Percentiles rank a stretch among this genome's conserved stretches.
Evolutionary conservation across 306 rosid genomes (phyloP).

Genomic region (Begonia masoniana): DNA sequence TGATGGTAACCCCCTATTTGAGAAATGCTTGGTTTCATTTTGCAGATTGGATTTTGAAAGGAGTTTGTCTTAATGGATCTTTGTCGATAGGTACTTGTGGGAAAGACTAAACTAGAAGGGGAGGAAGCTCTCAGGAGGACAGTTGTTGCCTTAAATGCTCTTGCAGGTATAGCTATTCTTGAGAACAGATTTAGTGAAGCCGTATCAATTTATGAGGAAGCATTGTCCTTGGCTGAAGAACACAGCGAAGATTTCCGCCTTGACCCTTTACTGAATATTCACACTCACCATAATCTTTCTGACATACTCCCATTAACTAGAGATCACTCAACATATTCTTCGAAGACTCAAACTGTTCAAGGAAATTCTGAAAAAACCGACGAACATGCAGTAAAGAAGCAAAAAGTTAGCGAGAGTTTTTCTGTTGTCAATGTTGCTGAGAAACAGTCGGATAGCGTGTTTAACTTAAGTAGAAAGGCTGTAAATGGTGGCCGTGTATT

Average conservation of each 20-base stretch:
- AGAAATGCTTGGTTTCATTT: no score
- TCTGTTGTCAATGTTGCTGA: slow-evolving; percentile 20
- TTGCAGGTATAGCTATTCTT: slow-evolving; percentile 65
- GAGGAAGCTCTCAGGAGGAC: slow-evolving; percentile 87
- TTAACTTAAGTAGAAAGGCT: slow-evolving; percentile 20
- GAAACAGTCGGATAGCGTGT: slow-evolving; percentile 18
- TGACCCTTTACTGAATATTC: slow-evolving; percentile 79
- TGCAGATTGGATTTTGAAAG: neutral
- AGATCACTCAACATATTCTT: slow-evolving; percentile 19
- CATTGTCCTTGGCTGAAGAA: slow-evolving; percentile 59
- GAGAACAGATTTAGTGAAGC: slow-evolving; percentile 60
- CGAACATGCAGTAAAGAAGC: slow-evolving; percentile 48
- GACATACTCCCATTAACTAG: slow-evolving; percentile 51
- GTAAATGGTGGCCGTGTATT: slow-evolving; percentile 15
- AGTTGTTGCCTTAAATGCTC: slow-evolving; percentile 77
- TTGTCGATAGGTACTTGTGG: slow-evolving; percentile 70
- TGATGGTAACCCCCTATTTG: slow-evolving; percentile 37
- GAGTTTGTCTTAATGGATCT: slow-evolving; percentile 9
- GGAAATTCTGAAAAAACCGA: slow-evolving; percentile 27
- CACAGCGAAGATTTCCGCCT: slow-evolving; percentile 75
- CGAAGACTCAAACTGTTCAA: slow-evolving; percentile 23
- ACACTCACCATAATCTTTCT: slow-evolving; percentile 78
- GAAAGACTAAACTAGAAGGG: slow-evolving; percentile 86
- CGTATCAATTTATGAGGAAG: slow-evolving; percentile 63
- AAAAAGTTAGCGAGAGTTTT: slow-evolving; percentile 27